phyloP scores from a whole-genome alignment of 2,329 filamentous ascomycete species.

The Colletotrichum sp. region DNA sequence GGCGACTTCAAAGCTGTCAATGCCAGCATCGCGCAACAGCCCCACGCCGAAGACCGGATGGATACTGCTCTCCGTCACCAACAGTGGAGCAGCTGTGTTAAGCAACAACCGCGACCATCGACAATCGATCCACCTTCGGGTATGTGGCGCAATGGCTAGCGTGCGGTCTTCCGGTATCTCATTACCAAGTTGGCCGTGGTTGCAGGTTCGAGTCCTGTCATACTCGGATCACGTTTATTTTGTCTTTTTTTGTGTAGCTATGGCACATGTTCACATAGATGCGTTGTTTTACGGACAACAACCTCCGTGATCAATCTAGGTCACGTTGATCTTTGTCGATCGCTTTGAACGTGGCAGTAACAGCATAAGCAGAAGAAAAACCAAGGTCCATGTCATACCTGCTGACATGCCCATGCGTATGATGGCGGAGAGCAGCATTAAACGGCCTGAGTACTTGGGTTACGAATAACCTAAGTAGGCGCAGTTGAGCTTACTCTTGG shows the following conservation, averaged over 20 bases:
- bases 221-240: neutral
- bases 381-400: neutral
- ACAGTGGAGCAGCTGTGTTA: neutral
- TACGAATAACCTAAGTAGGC: neutral
- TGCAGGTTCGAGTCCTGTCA: neutral
- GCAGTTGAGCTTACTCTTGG: neutral
- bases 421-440: neutral
- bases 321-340: neutral
- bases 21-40: neutral
- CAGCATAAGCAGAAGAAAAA: neutral
- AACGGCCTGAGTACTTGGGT: neutral
- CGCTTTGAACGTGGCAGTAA: neutral
- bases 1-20: neutral
- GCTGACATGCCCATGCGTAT: neutral
- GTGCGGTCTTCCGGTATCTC: neutral
- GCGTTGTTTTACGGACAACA: neutral
- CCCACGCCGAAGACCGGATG: neutral
- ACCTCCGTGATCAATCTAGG: neutral
- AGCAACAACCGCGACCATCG: neutral
- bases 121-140: neutral
- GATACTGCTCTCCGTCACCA: neutral
- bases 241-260: neutral
- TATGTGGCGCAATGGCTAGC: neutral
- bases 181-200: neutral
- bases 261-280: too few relatives aligned